phyloP scores from a whole-genome alignment of 768 basidiomycete species.

The Hortiboletus flavorubellus region DNA sequence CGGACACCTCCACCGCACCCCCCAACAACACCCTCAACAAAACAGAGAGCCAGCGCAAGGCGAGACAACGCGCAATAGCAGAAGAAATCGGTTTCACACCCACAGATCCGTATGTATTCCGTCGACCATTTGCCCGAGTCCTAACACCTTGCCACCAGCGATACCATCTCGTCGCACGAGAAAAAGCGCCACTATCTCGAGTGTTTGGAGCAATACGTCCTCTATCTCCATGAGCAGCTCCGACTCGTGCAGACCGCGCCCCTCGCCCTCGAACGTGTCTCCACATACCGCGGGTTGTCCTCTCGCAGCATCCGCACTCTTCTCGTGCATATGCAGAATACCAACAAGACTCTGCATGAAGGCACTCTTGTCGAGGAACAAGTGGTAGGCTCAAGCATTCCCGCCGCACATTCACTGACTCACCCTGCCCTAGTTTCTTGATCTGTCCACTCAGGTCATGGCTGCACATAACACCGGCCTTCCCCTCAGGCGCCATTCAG shows the following conservation, averaged over 20 bases:
- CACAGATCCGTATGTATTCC: slow-evolving; percentile 55
- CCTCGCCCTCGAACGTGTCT: slow-evolving; percentile 46
- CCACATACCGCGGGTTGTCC: slow-evolving; percentile 51
- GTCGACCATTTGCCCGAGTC: background rate
- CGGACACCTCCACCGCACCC: background rate
- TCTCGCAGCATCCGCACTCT: slow-evolving; percentile 68
- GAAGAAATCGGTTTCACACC: slow-evolving; percentile 53
- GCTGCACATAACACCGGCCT: slow-evolving; percentile 20
- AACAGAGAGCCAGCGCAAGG: slow-evolving; percentile 51
- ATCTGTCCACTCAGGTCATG: slow-evolving; percentile 29
- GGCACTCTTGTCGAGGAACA: slow-evolving; percentile 54
- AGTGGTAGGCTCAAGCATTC: slow-evolving; percentile 35
- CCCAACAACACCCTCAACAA: slow-evolving; percentile 22
- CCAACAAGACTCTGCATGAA: slow-evolving; percentile 46
- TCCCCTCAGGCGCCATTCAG: slow-evolving; percentile 32
- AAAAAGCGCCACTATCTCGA: slow-evolving; percentile 74
- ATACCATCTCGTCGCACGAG: slow-evolving; percentile 75
- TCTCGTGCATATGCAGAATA: slow-evolving; percentile 67
- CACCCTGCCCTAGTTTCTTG: slow-evolving; percentile 23
- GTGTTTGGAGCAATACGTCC: slow-evolving; percentile 67
- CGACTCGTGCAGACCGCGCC: slow-evolving; percentile 47
- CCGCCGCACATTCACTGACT: background rate
- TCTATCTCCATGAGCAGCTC: slow-evolving; percentile 62
- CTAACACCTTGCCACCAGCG: slow-evolving; percentile 35
- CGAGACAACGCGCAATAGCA: slow-evolving; percentile 55